Evolutionary conservation across 768 basidiomycete species (phyloP).

Genomic region (Phanerodontia chrysosporium): DNA sequence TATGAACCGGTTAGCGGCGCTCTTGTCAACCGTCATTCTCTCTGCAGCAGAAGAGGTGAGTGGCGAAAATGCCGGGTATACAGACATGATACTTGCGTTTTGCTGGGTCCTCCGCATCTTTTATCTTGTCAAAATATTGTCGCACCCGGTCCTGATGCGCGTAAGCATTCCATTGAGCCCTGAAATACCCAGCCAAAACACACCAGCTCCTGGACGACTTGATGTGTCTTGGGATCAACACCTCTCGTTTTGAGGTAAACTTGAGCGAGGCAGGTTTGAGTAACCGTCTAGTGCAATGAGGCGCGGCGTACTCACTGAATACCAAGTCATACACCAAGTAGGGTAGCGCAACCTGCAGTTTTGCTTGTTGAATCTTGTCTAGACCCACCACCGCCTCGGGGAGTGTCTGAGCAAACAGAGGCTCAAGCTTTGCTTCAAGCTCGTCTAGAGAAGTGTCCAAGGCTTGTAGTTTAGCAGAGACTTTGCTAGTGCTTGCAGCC

Average conservation of each 20-base stretch:
- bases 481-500: constrained; percentile 32
- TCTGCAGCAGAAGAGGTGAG: constrained; percentile 24
- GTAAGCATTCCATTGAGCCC: too few relatives aligned
- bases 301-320: constrained; percentile 53
- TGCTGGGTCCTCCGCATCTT: constrained; percentile 64
- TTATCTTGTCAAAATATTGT: constrained; percentile 81
- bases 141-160: constrained; percentile 67
- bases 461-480: constrained; percentile 39
- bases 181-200: too few relatives aligned
- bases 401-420: constrained; percentile 63
- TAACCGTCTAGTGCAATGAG: too few relatives aligned
- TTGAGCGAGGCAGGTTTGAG: too few relatives aligned
- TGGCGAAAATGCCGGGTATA: background rate
- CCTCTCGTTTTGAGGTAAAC: constrained; percentile 81
- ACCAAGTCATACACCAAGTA: constrained; percentile 82
- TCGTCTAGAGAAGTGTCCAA: constrained; percentile 60
- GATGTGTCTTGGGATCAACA: constrained; percentile 75
- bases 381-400: constrained; percentile 61
- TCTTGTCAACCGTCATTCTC: constrained; percentile 61
- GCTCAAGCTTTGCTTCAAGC: constrained; percentile 63
- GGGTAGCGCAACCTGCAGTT: constrained; percentile 73
- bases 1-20: constrained; percentile 78
- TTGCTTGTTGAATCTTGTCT: constrained; percentile 76
- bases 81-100: constrained; percentile 34
- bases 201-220: constrained; percentile 71